Base-by-base conservation (phyloP, 2,329 filamentous ascomycete species). In the Ceratocystis huliohia region DNA sequence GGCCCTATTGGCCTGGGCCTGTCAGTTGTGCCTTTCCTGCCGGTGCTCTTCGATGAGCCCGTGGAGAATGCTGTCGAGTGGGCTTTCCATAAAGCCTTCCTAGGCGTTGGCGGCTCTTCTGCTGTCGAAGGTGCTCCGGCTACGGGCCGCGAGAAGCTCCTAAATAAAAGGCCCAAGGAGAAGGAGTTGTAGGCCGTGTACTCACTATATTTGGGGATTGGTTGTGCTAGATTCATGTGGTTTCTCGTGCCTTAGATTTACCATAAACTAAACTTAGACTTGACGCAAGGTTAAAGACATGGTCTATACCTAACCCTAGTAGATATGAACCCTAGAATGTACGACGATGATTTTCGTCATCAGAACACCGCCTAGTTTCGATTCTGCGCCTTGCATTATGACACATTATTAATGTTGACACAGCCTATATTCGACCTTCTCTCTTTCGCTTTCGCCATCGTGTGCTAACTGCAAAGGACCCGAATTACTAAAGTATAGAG, bases 21-120 rank as follows among this genome's bases (percentile, higher is more conserved):
- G 44, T 78, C 86, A 0, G 80, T 90, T 7, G 91, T 96, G 7
- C 93, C 92, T 0, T 88, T 92, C 74, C 75, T 96, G 67, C 93
- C 92, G 0, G 86, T 82, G 67, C 77, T 96, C 66, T 96, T 96
- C 71, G 92, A 99, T 73, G 83, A 96, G 74, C 93, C 94, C 0
- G 91, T 99, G 5, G 94, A 97, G 77, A 83, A 91, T 69, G 91
- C 89, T 0, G 90, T 96, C 0, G 92, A 97, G 73, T 96, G 88
- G 88, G 75, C 82, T 2, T 97, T 97, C 78, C 89, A 96, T 72
- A 89, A 86, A 71, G 88, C 82, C 0, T 94, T 96, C 73, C 82
- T 86, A 73, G 74, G 82, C 0, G 82, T 91, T 67, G 91, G 89
- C 2, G 92, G 84, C 0, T 75, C 80, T 45, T 70, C 75, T 1